Conservation (phyloP, 306 rosid species). For the Fragaria ananassa region DNA sequence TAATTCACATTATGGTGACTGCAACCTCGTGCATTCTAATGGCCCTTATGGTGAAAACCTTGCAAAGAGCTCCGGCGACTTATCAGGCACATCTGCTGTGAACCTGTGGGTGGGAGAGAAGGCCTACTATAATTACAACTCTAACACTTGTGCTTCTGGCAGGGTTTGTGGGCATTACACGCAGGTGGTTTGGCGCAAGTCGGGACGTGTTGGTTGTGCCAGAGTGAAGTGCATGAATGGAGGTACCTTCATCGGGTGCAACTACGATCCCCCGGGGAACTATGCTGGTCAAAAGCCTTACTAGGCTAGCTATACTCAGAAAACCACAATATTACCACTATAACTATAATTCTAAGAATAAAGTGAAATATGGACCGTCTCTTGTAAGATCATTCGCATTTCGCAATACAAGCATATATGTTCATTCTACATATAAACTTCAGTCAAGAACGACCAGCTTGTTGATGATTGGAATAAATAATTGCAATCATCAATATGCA, state of each 20-base stretch:
- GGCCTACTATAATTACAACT: constrained; percentile 26
- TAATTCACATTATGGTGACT: constrained; percentile 9
- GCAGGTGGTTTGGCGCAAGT: constrained; percentile 30
- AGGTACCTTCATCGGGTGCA: constrained; percentile 49
- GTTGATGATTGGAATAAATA: background rate
- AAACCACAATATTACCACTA: background rate
- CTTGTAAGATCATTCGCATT: too few relatives aligned
- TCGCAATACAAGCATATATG: background rate
- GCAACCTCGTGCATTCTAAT: constrained; percentile 20
- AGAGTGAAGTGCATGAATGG: constrained; percentile 32
- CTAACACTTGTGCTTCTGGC: constrained; percentile 35
- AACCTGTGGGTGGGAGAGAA: constrained; percentile 45
- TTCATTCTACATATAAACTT: background rate
- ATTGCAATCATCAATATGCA: too few relatives aligned
- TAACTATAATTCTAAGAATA: background rate
- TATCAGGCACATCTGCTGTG: constrained; percentile 31
- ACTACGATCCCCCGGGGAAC: constrained; percentile 60
- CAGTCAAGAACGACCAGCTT: background rate
- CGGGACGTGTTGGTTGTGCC: constrained; percentile 7
- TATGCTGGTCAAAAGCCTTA: constrained; percentile 35
- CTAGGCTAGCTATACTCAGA: background rate
- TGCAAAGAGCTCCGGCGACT: constrained; percentile 24
- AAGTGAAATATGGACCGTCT: too few relatives aligned
- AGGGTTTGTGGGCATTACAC: constrained; percentile 43
- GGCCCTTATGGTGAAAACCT: constrained; percentile 33